phyloP scores from a whole-genome alignment of 176 grass and related monocot species.

The Eleusine indica region DNA sequence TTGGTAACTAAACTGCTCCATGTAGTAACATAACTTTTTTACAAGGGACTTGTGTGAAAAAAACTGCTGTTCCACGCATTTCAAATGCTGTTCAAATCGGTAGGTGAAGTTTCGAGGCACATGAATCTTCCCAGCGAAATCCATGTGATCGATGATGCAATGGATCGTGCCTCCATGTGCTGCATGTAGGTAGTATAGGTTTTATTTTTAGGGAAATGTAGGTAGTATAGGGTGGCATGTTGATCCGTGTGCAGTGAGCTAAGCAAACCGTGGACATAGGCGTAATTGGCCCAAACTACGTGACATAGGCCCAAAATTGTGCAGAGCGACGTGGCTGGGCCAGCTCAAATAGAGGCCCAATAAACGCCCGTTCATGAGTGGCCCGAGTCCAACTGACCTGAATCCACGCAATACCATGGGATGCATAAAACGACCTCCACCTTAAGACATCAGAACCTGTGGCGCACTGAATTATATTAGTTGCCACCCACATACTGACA shows the following conservation, averaged over 20 bases:
- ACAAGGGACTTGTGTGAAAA: too few relatives aligned
- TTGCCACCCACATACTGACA: constrained; percentile 71
- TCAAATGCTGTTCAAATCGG: not conserved
- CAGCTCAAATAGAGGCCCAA: not conserved
- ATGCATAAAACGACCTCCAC: constrained; percentile 95
- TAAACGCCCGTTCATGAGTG: not conserved
- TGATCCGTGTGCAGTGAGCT: not conserved
- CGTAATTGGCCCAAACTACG: not conserved
- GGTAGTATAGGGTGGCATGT: too few relatives aligned
- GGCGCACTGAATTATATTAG: constrained; percentile 63
- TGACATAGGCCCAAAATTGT: too few relatives aligned
- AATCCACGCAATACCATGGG: constrained; percentile 82
- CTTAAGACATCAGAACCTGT: constrained; percentile 85
- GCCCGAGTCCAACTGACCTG: constrained; percentile 7
- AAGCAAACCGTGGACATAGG: not conserved
- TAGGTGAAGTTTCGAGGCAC: not conserved
- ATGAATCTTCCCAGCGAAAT: not conserved
- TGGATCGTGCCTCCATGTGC: not conserved
- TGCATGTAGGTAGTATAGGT: not conserved
- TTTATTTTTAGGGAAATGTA: not conserved
- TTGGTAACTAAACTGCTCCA: not conserved
- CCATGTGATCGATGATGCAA: constrained; percentile 1
- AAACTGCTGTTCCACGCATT: not conserved
- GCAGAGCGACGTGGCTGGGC: not conserved
- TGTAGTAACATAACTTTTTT: not conserved